Conservation (phyloP, 2,329 filamentous ascomycete genomes). For the Phaeoacremonium minimum region DNA sequence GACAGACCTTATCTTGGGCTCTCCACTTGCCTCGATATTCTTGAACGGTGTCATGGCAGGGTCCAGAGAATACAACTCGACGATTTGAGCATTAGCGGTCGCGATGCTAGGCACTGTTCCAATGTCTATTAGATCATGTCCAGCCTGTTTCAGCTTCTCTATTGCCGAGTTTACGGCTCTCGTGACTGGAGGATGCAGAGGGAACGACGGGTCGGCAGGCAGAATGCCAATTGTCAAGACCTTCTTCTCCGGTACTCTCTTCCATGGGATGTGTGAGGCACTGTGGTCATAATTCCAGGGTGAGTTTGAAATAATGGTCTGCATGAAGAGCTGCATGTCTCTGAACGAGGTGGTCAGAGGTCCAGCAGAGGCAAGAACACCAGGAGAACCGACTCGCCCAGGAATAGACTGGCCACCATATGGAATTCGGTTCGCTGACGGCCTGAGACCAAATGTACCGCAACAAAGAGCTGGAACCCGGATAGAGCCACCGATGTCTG, state of each 20-base stretch:
- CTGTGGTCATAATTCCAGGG: neutral
- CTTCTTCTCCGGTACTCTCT: neutral
- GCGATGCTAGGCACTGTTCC: neutral
- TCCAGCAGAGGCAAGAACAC: neutral
- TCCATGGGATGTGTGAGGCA: neutral
- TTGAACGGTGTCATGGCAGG: neutral
- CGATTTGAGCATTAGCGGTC: neutral
- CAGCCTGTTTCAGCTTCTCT: neutral
- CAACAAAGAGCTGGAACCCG: constrained; percentile 1
- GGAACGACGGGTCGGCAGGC: neutral
- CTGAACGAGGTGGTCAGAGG: neutral
- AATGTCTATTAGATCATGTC: neutral
- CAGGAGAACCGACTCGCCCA: neutral
- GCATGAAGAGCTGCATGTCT: neutral
- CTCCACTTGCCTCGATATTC: constrained; percentile 1
- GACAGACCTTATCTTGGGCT: neutral
- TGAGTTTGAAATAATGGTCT: neutral
- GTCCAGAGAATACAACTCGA: neutral
- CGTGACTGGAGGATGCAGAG: constrained; percentile 1
- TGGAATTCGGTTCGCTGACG: constrained; percentile 1
- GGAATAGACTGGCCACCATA: neutral
- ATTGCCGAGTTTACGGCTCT: neutral
- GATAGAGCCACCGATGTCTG: constrained; percentile 27
- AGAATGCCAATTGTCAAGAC: neutral
- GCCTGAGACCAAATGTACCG: constrained; percentile 5